Conservation (phyloP, 2,329 filamentous ascomycete species). For the Ampelomyces quisqualis region DNA sequence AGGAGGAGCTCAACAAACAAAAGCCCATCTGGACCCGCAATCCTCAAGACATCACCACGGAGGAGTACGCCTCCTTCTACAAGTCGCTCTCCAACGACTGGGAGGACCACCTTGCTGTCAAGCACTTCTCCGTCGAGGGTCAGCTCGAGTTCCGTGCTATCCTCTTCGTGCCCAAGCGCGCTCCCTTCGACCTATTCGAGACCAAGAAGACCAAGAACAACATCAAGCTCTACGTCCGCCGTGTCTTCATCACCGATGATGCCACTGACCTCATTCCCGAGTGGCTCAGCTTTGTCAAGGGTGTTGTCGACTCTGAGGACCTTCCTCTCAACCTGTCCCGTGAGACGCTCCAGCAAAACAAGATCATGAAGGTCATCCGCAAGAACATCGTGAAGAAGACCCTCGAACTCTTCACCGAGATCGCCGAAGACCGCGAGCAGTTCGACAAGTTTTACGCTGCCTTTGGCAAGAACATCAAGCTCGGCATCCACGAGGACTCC, state of each 20-base stretch:
- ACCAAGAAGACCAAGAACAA: constrained; percentile 99
- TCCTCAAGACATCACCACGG: constrained; percentile 87
- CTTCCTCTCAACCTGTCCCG: constrained; percentile 98
- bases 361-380: constrained; percentile 99
- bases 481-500: constrained; percentile 98
- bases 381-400: constrained; percentile 99
- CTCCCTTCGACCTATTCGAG: constrained; percentile 99
- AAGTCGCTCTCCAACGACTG: constrained; percentile 99
- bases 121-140: constrained; percentile 99
- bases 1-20: constrained; percentile 99
- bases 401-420: constrained; percentile 98
- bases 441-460: constrained; percentile 99
- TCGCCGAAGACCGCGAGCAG: constrained; percentile 98
- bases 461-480: constrained; percentile 99
- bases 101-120: constrained; percentile 99
- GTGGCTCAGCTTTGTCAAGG: constrained; percentile 99
- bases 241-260: constrained; percentile 99
- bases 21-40: constrained; percentile 99
- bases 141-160: constrained; percentile 99
- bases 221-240: constrained; percentile 99
- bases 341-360: constrained; percentile 99
- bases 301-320: constrained; percentile 99
- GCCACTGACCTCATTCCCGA: constrained; percentile 98
- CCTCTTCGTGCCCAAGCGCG: constrained; percentile 99
- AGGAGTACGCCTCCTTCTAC: constrained; percentile 99